A percentile compares a stretch with the other conserved stretches of the same genome.
Conservation (phyloP, 2,329 filamentous ascomycete species). For the Diaporthe capsici region DNA sequence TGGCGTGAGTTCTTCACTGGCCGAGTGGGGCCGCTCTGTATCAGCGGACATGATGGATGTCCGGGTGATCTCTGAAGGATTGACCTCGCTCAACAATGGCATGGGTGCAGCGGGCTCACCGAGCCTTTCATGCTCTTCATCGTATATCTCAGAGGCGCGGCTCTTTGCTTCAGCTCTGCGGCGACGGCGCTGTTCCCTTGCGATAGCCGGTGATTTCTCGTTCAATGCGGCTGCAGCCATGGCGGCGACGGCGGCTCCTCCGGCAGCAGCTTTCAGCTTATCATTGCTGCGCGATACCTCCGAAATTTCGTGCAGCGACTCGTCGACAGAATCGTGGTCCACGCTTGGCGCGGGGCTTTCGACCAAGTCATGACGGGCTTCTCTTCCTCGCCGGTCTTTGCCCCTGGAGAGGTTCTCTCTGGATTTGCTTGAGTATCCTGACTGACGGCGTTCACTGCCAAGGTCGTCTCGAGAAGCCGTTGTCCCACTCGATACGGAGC, state of each 20-base stretch:
- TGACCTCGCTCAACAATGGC: conserved; percentile 89
- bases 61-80: conserved; percentile 88
- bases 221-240: conserved; percentile 54
- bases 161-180: conserved; percentile 67
- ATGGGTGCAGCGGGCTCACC: conserved; percentile 79
- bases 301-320: conserved; percentile 55
- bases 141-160: conserved; percentile 60
- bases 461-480: conserved; percentile 68
- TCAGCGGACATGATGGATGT: conserved; percentile 88
- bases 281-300: conserved; percentile 63
- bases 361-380: conserved; percentile 68
- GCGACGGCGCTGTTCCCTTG: conserved; percentile 66
- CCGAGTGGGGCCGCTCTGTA: conserved; percentile 79
- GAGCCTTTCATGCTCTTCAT: conserved; percentile 68
- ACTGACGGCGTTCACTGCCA: conserved; percentile 73
- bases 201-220: conserved; percentile 60
- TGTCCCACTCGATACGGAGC: conserved; percentile 73
- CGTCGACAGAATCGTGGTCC: conserved; percentile 62
- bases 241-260: conserved; percentile 59
- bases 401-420: conserved; percentile 64
- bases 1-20: conserved; percentile 73
- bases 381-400: conserved; percentile 64
- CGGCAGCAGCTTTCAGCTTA: conserved; percentile 60
- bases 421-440: conserved; percentile 61
- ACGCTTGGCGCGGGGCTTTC: conserved; percentile 63